These are phyloP conservation scores for Globisporangium nagaii DNA, from an alignment of 352 stramenopile species.

Conservation along the genomic window DNA sequence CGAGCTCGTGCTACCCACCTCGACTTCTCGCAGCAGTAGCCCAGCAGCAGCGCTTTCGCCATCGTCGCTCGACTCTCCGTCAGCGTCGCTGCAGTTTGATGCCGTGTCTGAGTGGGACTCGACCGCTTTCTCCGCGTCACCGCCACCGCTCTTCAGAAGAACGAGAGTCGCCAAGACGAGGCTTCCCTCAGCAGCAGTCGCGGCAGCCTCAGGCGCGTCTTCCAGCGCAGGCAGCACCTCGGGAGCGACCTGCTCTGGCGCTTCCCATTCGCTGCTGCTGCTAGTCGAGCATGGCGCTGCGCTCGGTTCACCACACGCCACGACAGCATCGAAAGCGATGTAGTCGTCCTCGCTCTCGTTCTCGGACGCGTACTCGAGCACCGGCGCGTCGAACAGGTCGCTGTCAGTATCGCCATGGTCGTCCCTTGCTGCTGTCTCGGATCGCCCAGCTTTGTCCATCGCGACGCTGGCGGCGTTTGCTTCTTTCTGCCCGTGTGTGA, in stretches of 20 bases:
- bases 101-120: background rate
- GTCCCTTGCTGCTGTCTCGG: no score
- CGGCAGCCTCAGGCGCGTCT: background rate
- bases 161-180: background rate
- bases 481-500: no score
- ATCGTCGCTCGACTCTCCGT: background rate
- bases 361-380: conserved; percentile 14
- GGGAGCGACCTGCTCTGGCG: background rate
- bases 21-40: background rate
- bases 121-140: background rate
- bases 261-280: no score
- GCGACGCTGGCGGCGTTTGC: no score
- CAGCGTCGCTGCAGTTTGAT: background rate
- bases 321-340: background rate
- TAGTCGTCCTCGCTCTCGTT: conserved; percentile 14
- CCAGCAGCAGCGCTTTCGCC: background rate
- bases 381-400: conserved; percentile 2
- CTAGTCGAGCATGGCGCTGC: no score
- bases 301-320: no score
- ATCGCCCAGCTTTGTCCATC: no score
- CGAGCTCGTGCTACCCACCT: no score
- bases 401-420: background rate
- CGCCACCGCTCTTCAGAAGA: background rate
- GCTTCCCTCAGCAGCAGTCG: background rate
- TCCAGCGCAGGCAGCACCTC: background rate